These are phyloP conservation scores for Calonectria pseudoreteaudii DNA, from an alignment of 2,329 filamentous ascomycete species.

Conservation along the genomic window DNA sequence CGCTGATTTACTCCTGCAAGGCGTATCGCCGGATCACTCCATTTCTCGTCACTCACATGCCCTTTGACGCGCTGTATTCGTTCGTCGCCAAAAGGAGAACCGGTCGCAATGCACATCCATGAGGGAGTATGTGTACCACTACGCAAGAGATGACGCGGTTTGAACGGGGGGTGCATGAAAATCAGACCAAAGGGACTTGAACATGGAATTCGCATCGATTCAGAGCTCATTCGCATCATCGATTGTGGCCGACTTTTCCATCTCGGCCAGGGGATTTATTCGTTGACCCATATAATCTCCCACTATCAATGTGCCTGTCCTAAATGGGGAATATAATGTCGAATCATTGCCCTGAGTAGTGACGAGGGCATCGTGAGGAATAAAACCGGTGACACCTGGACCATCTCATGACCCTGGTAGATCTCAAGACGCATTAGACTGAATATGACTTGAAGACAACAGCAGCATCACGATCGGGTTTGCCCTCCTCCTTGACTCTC, in stretches of 20 bases:
- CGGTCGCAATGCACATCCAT: neutral
- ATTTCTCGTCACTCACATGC: neutral
- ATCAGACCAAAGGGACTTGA: neutral
- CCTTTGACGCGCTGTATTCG: neutral
- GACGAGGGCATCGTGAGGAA: neutral
- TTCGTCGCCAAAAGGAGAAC: neutral
- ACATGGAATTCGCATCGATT: neutral
- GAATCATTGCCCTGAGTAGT: neutral
- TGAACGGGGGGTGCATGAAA: too few relatives aligned
- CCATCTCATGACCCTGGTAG: neutral
- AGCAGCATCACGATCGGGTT: conserved; percentile 41
- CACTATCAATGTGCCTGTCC: neutral
- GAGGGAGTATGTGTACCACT: neutral
- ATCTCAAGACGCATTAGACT: neutral
- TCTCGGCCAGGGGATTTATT: neutral
- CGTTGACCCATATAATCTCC: neutral
- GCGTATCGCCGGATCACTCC: neutral
- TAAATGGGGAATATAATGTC: neutral
- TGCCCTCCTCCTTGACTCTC: conserved; percentile 50
- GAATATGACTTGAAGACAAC: conserved; percentile 37
- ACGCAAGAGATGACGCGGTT: neutral
- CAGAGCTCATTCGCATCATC: neutral
- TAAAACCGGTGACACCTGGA: neutral
- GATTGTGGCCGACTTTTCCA: neutral
- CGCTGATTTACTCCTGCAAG: neutral